Evolutionary conservation across 169 alveolate genomes (phyloP).

Genomic region (Perkinsus chesapeaki): DNA sequence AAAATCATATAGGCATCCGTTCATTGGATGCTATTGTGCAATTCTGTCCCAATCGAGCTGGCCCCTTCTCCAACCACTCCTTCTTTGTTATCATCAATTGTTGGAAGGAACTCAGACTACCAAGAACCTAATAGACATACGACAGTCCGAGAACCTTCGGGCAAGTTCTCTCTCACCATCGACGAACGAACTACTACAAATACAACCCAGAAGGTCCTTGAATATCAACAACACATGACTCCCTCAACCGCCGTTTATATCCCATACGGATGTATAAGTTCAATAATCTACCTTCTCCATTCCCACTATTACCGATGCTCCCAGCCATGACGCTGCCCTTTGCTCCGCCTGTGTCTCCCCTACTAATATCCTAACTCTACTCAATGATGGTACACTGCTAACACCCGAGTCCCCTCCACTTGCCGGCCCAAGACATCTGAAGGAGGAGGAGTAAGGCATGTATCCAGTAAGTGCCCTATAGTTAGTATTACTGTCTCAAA

Average conservation of each 20-base stretch:
- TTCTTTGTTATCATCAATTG: background rate
- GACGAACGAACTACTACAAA: no score
- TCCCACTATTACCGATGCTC: conserved; percentile 4
- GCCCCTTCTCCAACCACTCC: background rate
- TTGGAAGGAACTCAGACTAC: background rate
- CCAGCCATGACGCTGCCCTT: background rate
- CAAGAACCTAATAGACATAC: background rate
- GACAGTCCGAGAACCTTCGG: background rate
- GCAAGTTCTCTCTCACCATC: no score
- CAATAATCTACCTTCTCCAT: no score
- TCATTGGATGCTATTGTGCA: background rate
- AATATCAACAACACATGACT: no score
- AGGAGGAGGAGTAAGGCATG: background rate
- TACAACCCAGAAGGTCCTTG: no score
- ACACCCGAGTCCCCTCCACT: background rate
- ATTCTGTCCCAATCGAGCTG: background rate
- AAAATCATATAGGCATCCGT: background rate
- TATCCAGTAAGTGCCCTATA: background rate
- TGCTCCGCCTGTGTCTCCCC: background rate
- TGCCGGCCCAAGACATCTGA: background rate
- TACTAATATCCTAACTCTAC: background rate
- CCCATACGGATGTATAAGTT: no score
- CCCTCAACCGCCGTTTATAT: no score
- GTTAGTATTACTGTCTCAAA: background rate
- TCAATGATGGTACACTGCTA: background rate